Evolutionary conservation across 2,329 filamentous ascomycete genomes (phyloP).

Genomic region (Xylariaceae sp.): DNA sequence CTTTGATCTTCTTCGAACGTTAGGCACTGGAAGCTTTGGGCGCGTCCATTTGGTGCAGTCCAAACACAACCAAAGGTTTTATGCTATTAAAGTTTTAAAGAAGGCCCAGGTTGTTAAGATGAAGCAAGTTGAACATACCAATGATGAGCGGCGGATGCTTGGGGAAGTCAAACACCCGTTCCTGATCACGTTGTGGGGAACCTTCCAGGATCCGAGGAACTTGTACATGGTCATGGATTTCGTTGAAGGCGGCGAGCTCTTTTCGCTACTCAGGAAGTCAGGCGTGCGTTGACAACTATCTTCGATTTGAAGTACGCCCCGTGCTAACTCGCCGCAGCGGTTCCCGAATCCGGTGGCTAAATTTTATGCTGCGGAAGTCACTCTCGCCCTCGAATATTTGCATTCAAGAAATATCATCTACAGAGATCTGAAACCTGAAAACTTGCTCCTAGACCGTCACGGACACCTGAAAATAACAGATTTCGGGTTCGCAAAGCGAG

Average conservation of each 20-base stretch:
- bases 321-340: constrained; percentile 60
- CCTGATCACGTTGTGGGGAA: constrained; percentile 96
- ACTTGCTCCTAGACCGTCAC: constrained; percentile 86
- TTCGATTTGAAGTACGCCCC: not conserved
- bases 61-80: constrained; percentile 96
- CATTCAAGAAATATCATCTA: constrained; percentile 97
- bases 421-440: constrained; percentile 94
- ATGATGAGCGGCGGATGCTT: constrained; percentile 95
- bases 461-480: constrained; percentile 97
- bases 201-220: constrained; percentile 93
- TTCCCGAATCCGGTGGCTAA: constrained; percentile 99
- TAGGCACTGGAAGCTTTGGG: constrained; percentile 96
- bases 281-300: constrained; percentile 58
- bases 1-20: constrained; percentile 85
- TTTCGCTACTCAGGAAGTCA: constrained; percentile 93
- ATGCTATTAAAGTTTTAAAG: constrained; percentile 97
- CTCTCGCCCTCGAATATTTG: constrained; percentile 90
- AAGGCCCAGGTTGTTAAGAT: constrained; percentile 99
- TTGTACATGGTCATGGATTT: constrained; percentile 99
- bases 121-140: constrained; percentile 99
- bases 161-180: constrained; percentile 97
- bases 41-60: constrained; percentile 96
- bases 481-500: constrained; percentile 97
- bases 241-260: constrained; percentile 96
- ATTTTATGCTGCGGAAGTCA: constrained; percentile 98